A percentile compares a stretch with the other conserved stretches of the same genome.
These are phyloP conservation scores for Boletellus deceptivus DNA, from an alignment of 1,284 basidiomycete species.

Conservation along the genomic window DNA sequence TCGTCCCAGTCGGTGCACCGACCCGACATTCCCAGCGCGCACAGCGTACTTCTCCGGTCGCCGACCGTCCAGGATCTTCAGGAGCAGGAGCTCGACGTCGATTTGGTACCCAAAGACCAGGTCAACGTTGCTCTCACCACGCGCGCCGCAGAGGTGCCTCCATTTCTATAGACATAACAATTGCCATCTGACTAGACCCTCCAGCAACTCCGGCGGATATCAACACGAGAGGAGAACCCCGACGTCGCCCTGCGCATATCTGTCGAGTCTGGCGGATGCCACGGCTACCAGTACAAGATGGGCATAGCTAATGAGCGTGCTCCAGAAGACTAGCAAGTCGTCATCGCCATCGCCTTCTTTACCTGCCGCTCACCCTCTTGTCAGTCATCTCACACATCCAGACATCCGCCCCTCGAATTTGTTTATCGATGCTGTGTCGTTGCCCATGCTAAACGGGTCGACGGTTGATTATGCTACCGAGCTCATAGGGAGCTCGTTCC, in stretches of 20 bases:
- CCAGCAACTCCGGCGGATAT: slow-evolving; percentile 67
- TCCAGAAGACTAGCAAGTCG: slow-evolving; percentile 76
- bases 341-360: slow-evolving; percentile 1
- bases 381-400: slow-evolving; percentile 65
- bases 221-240: slow-evolving; percentile 54
- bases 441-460: slow-evolving; percentile 75
- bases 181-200: neutral
- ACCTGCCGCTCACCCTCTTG: neutral
- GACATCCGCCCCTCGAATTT: slow-evolving; percentile 66
- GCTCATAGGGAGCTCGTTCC: slow-evolving; percentile 84
- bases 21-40: slow-evolving; percentile 4
- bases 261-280: slow-evolving; percentile 88
- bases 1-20: slow-evolving; percentile 2
- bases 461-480: slow-evolving; percentile 87
- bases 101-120: slow-evolving; percentile 45
- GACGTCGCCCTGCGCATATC: slow-evolving; percentile 68
- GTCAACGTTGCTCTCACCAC: slow-evolving; percentile 59
- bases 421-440: slow-evolving; percentile 76
- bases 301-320: slow-evolving; percentile 60
- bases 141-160: slow-evolving; percentile 64
- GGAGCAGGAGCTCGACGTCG: slow-evolving; percentile 53
- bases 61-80: slow-evolving; percentile 49
- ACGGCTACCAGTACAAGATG: slow-evolving; percentile 91
- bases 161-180: neutral
- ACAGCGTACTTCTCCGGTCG: slow-evolving; percentile 21